Conservation (phyloP, 108 stramenopile genomes). For the Cyclotella sp. region DNA sequence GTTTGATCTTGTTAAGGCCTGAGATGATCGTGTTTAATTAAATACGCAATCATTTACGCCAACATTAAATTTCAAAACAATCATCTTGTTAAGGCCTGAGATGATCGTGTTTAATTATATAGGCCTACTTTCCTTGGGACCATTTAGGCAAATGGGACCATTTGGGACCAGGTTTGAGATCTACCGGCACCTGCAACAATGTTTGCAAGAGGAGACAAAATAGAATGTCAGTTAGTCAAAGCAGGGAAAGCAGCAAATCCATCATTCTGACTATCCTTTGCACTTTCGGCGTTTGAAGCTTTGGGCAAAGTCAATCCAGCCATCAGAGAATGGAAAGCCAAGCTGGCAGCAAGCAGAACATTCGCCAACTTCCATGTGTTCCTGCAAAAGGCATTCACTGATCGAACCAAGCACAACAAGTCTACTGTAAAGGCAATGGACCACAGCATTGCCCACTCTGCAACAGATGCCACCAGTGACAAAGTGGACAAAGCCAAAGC, state of each 20-base stretch:
- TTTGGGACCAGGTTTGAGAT: background rate
- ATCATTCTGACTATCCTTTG: background rate
- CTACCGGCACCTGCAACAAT: slow-evolving; percentile 7
- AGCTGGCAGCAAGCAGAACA: background rate
- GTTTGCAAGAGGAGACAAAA: slow-evolving; percentile 4
- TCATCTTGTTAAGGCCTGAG: no score
- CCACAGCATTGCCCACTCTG: background rate
- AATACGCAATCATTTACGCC: no score
- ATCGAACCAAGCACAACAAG: slow-evolving; percentile 3
- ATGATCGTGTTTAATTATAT: no score
- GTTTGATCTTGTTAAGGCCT: no score
- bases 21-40: no score
- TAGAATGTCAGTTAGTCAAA: slow-evolving; percentile 1
- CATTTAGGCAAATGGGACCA: no score
- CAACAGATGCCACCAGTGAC: background rate
- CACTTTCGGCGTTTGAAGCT: background rate
- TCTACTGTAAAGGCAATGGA: background rate
- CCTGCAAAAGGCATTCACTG: background rate
- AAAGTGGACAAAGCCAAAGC: slow-evolving; percentile 5
- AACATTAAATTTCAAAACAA: no score
- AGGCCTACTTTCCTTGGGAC: no score
- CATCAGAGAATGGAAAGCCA: slow-evolving; percentile 10
- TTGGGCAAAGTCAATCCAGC: background rate
- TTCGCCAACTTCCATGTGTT: slow-evolving; percentile 1
- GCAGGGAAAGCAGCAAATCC: slow-evolving; percentile 6